A percentile compares a stretch with the other conserved stretches of the same genome.
phyloP scores from a whole-genome alignment of 2,329 filamentous ascomycete genomes.

The Apiospora saccharicola region DNA sequence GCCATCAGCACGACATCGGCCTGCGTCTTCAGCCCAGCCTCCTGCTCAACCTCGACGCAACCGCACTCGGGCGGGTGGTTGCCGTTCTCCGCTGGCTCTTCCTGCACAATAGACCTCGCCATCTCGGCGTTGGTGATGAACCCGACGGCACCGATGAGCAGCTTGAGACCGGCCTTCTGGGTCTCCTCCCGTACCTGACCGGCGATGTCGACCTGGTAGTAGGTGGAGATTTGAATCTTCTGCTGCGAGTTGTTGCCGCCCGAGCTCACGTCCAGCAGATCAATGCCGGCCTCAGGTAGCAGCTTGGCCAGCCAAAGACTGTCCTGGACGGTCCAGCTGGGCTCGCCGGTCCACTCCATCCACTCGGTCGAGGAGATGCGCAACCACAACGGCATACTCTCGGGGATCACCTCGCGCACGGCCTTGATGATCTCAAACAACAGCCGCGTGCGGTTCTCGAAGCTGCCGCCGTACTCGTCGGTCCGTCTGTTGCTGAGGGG shows the following conservation, averaged over 20 bases:
- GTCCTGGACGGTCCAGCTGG: slow-evolving; percentile 74
- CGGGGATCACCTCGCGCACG: slow-evolving; percentile 66
- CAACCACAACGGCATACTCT: slow-evolving; percentile 72
- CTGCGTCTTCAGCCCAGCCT: slow-evolving; percentile 49
- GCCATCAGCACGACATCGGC: slow-evolving; percentile 78
- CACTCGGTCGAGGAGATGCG: slow-evolving; percentile 73
- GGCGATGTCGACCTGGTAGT: slow-evolving; percentile 79
- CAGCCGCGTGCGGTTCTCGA: slow-evolving; percentile 75
- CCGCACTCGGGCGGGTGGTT: slow-evolving; percentile 36
- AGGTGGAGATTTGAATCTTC: slow-evolving; percentile 66
- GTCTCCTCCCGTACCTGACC: slow-evolving; percentile 74
- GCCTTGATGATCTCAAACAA: slow-evolving; percentile 72
- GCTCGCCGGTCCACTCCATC: slow-evolving; percentile 66
- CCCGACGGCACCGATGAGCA: slow-evolving; percentile 79
- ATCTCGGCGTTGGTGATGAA: slow-evolving; percentile 73
- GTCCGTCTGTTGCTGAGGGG: slow-evolving; percentile 74
- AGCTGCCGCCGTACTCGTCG: slow-evolving; percentile 72
- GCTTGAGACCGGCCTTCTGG: slow-evolving; percentile 51
- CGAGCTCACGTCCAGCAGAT: slow-evolving; percentile 83
- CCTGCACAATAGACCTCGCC: slow-evolving; percentile 66
- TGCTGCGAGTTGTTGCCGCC: slow-evolving; percentile 73
- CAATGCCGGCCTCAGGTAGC: slow-evolving; percentile 77
- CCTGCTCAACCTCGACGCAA: slow-evolving; percentile 53
- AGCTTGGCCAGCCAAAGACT: slow-evolving; percentile 71
- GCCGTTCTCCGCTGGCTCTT: slow-evolving; percentile 49